Base-by-base conservation (phyloP, 1,284 basidiomycete genomes). In the Rhodotorula mucilaginosa region DNA sequence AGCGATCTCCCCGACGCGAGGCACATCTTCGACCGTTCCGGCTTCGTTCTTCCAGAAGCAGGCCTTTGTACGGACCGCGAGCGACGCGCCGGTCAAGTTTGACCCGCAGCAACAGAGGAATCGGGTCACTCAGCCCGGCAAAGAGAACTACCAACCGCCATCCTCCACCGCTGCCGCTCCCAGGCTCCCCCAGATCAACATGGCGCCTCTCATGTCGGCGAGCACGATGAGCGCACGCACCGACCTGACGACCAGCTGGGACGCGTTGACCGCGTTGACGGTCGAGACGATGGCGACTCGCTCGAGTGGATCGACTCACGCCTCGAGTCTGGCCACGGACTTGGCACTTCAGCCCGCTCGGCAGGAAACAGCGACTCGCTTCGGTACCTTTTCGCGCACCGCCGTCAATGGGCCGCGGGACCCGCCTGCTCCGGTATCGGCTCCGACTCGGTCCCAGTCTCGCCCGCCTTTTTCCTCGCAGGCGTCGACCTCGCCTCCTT, bases 241-340 rank as follows among this genome's bases (percentile, higher is more conserved):
- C 31, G 64, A 66, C 26, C 60, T 63, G 23, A 63, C 64, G 62
- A 19, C 15, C 16, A 46, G 49, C 23, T 65, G 61, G 44, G 49
- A 56, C 47, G 69, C 51, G 8, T 8, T 46, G 29, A 67, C 63
- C 26, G 66, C 52, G 23, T 19, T 72, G 21, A 71, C 64, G 12
- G 61, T 71, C 61, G 67, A 64, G 34, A 74, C 73, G 47, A 70
- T 72, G 71, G 73, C 73, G 34, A 74, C 73, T 0, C 64, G 73
- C 6, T 69, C 70, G 51, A 67, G 68, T 65, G 52, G 52, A 7
- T 72, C 73, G n/a, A 74, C 71, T 7, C 68, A 74, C 47, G 62
- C 73, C 0, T 57, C 49, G 34, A 54, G 58, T 21, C 59, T 69
- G 23, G 46, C 60, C 8, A 52, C 69, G 16, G 62, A 47, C 26